phyloP scores from a whole-genome alignment of 1,284 basidiomycete genomes.

The Gymnopus androsaceus region DNA sequence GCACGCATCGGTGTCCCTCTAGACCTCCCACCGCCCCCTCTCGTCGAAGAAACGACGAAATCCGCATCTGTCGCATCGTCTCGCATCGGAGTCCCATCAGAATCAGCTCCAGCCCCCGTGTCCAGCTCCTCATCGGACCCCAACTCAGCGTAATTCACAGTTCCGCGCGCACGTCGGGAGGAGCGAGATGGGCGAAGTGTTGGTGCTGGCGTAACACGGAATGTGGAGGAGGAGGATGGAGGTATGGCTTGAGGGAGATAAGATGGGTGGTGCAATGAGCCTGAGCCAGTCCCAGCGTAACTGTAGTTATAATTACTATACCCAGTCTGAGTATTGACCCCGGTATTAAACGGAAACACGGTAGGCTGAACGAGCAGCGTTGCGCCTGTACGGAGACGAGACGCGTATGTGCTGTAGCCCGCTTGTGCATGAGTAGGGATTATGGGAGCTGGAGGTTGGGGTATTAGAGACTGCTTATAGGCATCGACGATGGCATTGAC shows the following conservation, averaged over 20 bases:
- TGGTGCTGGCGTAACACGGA: neutral
- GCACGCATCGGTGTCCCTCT: neutral
- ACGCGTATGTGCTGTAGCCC: constrained; percentile 81
- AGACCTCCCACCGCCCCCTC: constrained; percentile 21
- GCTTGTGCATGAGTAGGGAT: constrained; percentile 69
- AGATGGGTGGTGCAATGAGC: no score
- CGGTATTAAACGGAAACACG: no score
- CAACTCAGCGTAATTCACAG: constrained; percentile 87
- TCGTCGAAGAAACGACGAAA: constrained; percentile 32
- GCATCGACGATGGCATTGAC: no score
- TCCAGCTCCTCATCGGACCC: constrained; percentile 81
- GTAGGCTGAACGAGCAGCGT: constrained; percentile 93
- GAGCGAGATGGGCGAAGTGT: constrained; percentile 29
- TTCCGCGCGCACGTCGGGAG: constrained; percentile 58
- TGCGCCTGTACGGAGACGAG: constrained; percentile 90
- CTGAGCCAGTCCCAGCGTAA: no score
- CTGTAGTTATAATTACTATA: neutral
- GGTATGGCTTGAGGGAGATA: neutral
- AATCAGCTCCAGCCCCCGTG: constrained; percentile 75
- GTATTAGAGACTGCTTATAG: no score
- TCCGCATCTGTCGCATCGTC: constrained; percentile 79
- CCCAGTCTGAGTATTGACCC: no score
- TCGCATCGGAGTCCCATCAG: no score
- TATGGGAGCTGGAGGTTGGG: neutral
- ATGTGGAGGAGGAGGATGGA: no score